These are phyloP conservation scores for Macadamia tetraphylla DNA, from an alignment of 164 flowering plant genomes.

Conservation along the genomic window DNA sequence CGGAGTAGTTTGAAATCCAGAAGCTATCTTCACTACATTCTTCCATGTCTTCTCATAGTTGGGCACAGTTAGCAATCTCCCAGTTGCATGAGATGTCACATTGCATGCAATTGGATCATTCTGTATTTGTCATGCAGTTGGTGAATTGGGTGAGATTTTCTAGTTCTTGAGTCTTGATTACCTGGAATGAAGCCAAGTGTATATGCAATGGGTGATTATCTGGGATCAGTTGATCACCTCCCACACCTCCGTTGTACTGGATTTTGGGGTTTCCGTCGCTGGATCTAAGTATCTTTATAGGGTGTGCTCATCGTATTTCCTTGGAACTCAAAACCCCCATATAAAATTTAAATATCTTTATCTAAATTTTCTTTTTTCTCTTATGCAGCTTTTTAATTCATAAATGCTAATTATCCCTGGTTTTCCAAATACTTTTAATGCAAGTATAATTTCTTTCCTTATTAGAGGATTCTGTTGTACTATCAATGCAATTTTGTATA, in stretches of 20 bases:
- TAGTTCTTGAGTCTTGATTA: constrained; percentile 39
- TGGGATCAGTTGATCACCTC: constrained; percentile 61
- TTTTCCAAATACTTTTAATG: too few species aligned
- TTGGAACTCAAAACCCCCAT: too few species aligned
- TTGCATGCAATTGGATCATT: constrained; percentile 52
- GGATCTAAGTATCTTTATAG: constrained; percentile 35
- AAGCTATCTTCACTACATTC: constrained; percentile 60
- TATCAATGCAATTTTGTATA: too few species aligned
- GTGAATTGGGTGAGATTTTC: constrained; percentile 34
- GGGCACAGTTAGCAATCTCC: constrained; percentile 28
- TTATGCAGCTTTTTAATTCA: too few species aligned
- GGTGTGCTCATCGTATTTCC: too few species aligned
- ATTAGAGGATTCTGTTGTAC: too few species aligned
- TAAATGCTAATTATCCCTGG: too few species aligned
- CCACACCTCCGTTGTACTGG: constrained; percentile 58
- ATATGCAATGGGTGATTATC: constrained; percentile 72
- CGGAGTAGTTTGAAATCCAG: constrained; percentile 43
- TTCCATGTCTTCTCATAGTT: constrained; percentile 63
- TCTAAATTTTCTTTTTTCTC: too few species aligned
- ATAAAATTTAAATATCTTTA: too few species aligned
- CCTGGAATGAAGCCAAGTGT: constrained; percentile 47
- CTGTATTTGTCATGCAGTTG: constrained; percentile 37
- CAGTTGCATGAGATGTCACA: constrained; percentile 37
- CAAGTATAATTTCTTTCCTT: too few species aligned
- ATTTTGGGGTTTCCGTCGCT: constrained; percentile 49